Conservation (phyloP, 2,329 filamentous ascomycete genomes). For the Westerdykella aurantiaca region DNA sequence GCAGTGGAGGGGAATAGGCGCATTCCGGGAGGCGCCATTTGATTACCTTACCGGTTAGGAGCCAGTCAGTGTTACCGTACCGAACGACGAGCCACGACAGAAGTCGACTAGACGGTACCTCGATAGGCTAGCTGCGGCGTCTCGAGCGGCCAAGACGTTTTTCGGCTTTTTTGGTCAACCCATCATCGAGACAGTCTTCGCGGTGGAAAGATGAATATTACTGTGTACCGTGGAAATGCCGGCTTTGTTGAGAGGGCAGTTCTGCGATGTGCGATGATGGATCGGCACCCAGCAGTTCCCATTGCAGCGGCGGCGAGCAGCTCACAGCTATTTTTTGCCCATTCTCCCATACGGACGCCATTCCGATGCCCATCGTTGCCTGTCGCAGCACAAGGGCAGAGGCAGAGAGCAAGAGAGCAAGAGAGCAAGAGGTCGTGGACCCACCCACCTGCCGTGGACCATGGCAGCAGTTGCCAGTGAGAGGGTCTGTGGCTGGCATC, state of each 20-base stretch:
- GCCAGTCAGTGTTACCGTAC: background rate
- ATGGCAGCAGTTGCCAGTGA: background rate
- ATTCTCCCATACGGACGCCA: too few species aligned
- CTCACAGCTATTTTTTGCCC: too few species aligned
- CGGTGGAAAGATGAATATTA: too few species aligned
- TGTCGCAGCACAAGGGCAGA: slow-evolving; percentile 3
- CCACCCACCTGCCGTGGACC: slow-evolving; percentile 1
- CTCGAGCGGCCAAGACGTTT: background rate
- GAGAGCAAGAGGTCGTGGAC: slow-evolving; percentile 7
- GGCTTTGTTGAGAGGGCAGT: too few species aligned
- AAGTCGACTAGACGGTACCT: too few species aligned
- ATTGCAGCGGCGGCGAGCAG: too few species aligned
- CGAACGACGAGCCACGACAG: background rate
- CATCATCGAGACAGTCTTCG: too few species aligned
- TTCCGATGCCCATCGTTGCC: slow-evolving; percentile 9
- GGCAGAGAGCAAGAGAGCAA: background rate
- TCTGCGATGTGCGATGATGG: too few species aligned
- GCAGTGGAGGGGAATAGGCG: slow-evolving; percentile 2
- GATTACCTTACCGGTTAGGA: background rate
- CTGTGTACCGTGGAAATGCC: too few species aligned
- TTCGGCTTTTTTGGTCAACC: background rate
- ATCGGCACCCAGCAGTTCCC: too few species aligned
- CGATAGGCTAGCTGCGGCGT: background rate
- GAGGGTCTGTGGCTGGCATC: slow-evolving; percentile 1
- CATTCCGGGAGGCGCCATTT: background rate